Percentiles rank a stretch among this genome's conserved stretches.
Conservation (phyloP, 176 grass and related monocot genomes). For the Oryza brachyantha region DNA sequence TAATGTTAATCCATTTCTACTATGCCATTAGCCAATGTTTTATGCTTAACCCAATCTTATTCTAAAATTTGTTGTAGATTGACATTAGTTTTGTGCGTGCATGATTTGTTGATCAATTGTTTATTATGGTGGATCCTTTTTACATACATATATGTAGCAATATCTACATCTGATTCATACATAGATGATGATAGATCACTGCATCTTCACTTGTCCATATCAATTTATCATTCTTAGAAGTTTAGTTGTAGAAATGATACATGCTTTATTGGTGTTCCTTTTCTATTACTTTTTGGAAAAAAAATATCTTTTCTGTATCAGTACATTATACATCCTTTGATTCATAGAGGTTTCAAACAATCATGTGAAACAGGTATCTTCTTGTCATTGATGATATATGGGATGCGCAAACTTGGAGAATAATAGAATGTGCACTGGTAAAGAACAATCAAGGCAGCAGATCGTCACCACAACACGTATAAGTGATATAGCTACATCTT, state of each 20-base stretch:
- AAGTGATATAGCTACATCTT: background rate
- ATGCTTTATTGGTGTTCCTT: background rate
- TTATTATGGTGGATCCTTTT: too few species aligned
- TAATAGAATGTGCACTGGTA: background rate
- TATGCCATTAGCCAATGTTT: too few species aligned
- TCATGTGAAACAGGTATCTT: background rate
- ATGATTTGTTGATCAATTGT: too few species aligned
- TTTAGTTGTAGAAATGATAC: background rate
- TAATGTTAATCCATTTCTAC: too few species aligned
- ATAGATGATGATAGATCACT: too few species aligned
- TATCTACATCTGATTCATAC: too few species aligned
- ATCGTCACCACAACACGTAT: background rate
- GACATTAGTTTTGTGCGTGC: too few species aligned
- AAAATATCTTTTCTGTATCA: too few species aligned
- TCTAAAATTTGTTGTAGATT: too few species aligned
- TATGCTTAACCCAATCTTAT: too few species aligned
- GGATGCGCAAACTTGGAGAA: background rate
- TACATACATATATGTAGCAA: too few species aligned
- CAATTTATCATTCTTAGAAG: background rate
- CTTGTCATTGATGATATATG: background rate
- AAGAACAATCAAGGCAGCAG: background rate
- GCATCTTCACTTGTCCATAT: too few species aligned
- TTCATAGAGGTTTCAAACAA: background rate
- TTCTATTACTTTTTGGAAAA: background rate
- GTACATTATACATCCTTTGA: background rate